Conservation (phyloP, 495 filamentous ascomycete species). For the Aspergillus diversus region DNA sequence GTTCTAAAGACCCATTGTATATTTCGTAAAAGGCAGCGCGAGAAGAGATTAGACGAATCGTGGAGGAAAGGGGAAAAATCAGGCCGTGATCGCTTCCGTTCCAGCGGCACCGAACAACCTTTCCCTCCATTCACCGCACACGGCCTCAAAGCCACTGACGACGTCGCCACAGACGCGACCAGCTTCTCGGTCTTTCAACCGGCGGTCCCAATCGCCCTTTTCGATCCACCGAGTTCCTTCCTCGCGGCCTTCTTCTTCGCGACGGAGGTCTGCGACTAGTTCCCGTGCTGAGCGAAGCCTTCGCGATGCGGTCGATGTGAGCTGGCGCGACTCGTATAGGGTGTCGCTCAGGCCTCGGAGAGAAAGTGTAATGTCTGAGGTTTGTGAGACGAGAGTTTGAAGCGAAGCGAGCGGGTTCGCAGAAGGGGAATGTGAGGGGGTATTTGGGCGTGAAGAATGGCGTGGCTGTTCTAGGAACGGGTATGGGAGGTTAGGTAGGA, state of each 20-base stretch:
- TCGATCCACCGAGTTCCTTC: constrained; percentile 81
- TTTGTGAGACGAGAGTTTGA: constrained; percentile 59
- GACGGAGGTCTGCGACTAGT: constrained; percentile 78
- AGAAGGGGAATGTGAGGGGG: constrained; percentile 35
- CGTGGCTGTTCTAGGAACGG: constrained; percentile 55
- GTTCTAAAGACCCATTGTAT: constrained; percentile 3
- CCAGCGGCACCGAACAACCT: constrained; percentile 51
- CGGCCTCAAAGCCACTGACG: constrained; percentile 86
- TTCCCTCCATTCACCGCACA: constrained; percentile 69
- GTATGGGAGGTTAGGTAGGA: constrained; percentile 51
- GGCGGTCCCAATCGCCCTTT: constrained; percentile 77
- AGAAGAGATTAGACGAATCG: background rate
- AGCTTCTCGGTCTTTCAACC: constrained; percentile 74
- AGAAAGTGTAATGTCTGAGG: constrained; percentile 74
- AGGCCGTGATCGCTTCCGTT: constrained; percentile 43
- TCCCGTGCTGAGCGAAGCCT: constrained; percentile 75
- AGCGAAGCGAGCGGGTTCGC: constrained; percentile 55
- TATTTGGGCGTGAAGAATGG: constrained; percentile 49
- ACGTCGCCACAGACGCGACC: constrained; percentile 80
- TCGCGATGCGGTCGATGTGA: constrained; percentile 75
- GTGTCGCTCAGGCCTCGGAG: constrained; percentile 88
- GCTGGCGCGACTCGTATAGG: constrained; percentile 90
- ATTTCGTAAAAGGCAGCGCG: background rate
- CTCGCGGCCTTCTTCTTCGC: constrained; percentile 79
- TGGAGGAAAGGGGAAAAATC: constrained; percentile 10